These are phyloP conservation scores for Haematococcus sp. DNA, from an alignment of 139 green algal genomes.

Conservation along the genomic window DNA sequence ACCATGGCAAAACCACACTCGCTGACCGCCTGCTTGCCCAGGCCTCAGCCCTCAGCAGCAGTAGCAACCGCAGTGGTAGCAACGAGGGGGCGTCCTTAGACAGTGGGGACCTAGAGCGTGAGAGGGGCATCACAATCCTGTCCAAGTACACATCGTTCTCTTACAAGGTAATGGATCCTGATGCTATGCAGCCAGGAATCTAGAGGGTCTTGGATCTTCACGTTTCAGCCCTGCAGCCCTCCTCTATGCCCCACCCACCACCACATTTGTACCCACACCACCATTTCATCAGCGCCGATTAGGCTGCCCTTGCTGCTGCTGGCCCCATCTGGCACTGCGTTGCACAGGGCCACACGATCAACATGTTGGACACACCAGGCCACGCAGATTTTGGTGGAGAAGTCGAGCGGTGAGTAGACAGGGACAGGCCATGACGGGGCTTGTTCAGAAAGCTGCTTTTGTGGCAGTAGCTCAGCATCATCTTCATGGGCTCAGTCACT, in stretches of 20 bases:
- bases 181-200: neutral
- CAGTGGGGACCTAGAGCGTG: conserved; percentile 76
- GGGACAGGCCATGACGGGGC: no score
- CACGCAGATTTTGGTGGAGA: conserved; percentile 94
- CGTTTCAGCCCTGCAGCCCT: neutral
- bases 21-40: conserved; percentile 32
- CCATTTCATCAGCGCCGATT: neutral
- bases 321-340: no score
- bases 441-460: no score
- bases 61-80: neutral
- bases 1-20: conserved; percentile 38
- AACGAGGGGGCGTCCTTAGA: conserved; percentile 46
- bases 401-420: conserved; percentile 81
- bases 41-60: neutral
- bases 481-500: no score
- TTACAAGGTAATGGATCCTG: conserved; percentile 14
- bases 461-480: no score
- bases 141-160: conserved; percentile 76
- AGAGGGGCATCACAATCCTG: conserved; percentile 90
- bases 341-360: conserved; percentile 61
- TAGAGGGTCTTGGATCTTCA: neutral
- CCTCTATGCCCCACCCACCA: no score
- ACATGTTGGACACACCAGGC: conserved; percentile 89
- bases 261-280: neutral
- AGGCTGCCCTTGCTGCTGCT: no score